These are phyloP conservation scores for Cercospora berteroae DNA, from an alignment of 2,329 filamentous ascomycete genomes.

Conservation along the genomic window DNA sequence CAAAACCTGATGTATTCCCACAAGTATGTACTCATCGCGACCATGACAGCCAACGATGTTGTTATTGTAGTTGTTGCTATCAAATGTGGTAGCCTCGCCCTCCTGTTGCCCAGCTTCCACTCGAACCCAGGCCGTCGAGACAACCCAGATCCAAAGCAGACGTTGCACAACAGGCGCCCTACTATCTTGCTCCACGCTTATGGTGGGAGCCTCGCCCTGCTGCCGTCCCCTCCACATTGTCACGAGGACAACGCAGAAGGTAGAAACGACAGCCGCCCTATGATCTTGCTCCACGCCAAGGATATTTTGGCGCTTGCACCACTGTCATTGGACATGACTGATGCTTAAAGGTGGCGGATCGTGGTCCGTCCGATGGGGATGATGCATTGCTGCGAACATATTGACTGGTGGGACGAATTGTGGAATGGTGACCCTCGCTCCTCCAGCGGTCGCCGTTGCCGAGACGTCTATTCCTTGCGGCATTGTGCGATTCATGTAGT, in stretches of 20 bases:
- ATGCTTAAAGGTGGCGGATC: neutral
- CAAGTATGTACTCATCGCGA: neutral
- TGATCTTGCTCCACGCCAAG: slow-evolving; percentile 13
- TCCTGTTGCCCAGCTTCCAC: neutral
- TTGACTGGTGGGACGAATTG: neutral
- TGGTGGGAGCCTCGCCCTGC: slow-evolving; percentile 12
- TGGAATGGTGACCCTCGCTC: neutral
- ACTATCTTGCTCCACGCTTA: slow-evolving; percentile 13
- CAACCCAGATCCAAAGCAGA: neutral
- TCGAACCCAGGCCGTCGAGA: neutral
- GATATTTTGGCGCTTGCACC: slow-evolving; percentile 11
- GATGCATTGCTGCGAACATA: slow-evolving; percentile 5
- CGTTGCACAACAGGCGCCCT: slow-evolving; percentile 3
- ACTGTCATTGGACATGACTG: slow-evolving; percentile 1
- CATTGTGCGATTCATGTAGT: neutral
- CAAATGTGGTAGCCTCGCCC: slow-evolving; percentile 10
- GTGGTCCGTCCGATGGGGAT: neutral
- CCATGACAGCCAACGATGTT: neutral
- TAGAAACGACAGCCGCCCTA: slow-evolving; percentile 10
- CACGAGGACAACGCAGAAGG: neutral
- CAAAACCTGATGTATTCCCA: neutral
- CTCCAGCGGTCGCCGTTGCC: neutral
- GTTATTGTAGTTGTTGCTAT: neutral
- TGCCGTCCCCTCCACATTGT: neutral
- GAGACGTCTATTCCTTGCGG: neutral